A percentile compares a stretch with the other conserved stretches of the same genome.
Conservation (phyloP, 495 filamentous ascomycete species). For the Podospora appendiculata region DNA sequence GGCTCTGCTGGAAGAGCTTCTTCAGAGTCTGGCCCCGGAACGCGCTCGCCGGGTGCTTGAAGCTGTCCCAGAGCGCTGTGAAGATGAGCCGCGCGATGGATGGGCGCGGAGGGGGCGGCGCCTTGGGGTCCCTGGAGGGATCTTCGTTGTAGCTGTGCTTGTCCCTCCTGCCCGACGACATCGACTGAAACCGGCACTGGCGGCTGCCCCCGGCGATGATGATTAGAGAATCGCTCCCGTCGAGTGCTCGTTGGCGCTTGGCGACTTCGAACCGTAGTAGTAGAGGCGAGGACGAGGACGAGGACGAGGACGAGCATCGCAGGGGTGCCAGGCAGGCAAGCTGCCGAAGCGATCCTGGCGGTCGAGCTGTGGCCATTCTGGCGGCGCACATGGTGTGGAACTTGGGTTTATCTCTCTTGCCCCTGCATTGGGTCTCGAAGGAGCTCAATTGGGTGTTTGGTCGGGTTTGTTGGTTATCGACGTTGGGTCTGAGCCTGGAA, state of each 20-base stretch:
- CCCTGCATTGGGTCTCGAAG: no score
- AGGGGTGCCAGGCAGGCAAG: neutral
- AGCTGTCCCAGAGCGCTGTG: constrained; percentile 20
- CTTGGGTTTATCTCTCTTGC: neutral
- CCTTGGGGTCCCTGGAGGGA: constrained; percentile 15
- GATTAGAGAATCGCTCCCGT: no score
- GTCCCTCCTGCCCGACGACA: constrained; percentile 1
- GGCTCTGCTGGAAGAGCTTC: constrained; percentile 26
- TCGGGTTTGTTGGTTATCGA: no score
- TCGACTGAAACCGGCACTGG: constrained; percentile 16
- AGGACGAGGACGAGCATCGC: neutral
- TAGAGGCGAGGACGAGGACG: neutral
- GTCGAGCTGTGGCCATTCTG: neutral
- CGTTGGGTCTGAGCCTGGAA: no score
- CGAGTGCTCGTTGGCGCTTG: neutral
- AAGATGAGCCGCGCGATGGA: constrained; percentile 15
- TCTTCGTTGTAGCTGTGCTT: constrained; percentile 5
- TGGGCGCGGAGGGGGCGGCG: constrained; percentile 6
- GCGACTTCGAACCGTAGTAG: neutral
- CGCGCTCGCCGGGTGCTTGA: constrained; percentile 22
- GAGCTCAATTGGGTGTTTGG: no score
- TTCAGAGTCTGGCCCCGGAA: constrained; percentile 27
- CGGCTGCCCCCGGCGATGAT: neutral
- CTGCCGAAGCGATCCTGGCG: neutral
- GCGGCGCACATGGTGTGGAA: neutral